Percentiles rank a stretch among this genome's conserved stretches.
Conservation (phyloP, 2,329 filamentous ascomycete genomes). For the Capronia epimyces region DNA sequence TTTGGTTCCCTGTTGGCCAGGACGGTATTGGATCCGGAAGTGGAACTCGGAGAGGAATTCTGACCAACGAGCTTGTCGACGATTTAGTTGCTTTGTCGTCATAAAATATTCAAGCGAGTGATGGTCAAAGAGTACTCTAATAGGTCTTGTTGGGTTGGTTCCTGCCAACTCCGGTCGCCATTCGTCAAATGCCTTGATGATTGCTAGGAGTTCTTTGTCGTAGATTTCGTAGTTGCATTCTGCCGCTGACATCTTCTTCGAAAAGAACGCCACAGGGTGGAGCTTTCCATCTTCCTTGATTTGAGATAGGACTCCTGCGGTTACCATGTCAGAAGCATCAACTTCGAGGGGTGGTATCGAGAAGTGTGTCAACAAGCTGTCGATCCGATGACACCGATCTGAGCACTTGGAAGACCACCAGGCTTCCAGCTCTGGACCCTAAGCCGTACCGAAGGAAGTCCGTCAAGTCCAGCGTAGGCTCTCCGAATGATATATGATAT, state of each 20-base stretch:
- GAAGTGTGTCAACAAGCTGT: no score
- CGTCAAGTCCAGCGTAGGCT: no score
- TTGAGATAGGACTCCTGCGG: slow-evolving; percentile 8
- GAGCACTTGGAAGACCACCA: no score
- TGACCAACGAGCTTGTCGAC: slow-evolving; percentile 10
- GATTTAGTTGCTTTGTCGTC: slow-evolving; percentile 15
- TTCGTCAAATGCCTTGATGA: slow-evolving; percentile 19
- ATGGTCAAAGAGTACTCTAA: slow-evolving; percentile 19
- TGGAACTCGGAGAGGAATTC: slow-evolving; percentile 15
- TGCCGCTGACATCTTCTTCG: slow-evolving; percentile 12
- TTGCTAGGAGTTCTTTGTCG: slow-evolving; percentile 22
- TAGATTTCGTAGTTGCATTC: slow-evolving; percentile 17
- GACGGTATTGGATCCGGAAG: slow-evolving; percentile 18
- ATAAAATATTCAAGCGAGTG: slow-evolving; percentile 19
- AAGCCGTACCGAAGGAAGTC: no score
- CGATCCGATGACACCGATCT: no score
- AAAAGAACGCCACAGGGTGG: slow-evolving; percentile 19
- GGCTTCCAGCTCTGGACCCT: no score
- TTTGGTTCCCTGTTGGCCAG: slow-evolving; percentile 10
- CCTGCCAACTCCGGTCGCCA: slow-evolving; percentile 19
- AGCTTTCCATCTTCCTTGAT: neutral
- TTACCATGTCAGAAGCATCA: slow-evolving; percentile 9
- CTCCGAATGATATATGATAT: no score
- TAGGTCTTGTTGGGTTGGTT: slow-evolving; percentile 2
- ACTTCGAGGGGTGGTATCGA: no score